phyloP scores from a whole-genome alignment of 352 stramenopile species.

The Globisporangium heterothallicum region DNA sequence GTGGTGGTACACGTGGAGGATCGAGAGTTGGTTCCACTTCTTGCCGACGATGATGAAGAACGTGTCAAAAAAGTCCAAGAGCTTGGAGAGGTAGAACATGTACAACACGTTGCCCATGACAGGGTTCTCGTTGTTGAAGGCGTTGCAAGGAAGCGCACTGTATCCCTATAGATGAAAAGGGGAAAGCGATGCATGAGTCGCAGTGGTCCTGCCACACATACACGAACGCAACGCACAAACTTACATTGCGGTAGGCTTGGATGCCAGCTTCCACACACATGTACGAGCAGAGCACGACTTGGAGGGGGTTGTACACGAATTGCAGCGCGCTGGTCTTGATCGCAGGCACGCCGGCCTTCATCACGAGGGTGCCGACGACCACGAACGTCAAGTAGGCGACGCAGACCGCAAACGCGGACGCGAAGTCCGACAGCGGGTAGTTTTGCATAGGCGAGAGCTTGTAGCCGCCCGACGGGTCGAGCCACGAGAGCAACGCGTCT shows the following conservation, averaged over 20 bases:
- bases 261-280: constrained; percentile 94
- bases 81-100: constrained; percentile 98
- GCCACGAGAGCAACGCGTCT: constrained; percentile 41
- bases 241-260: constrained; percentile 87
- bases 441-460: constrained; percentile 39
- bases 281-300: constrained; percentile 95
- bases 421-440: constrained; percentile 48
- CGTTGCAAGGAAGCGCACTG: constrained; percentile 90
- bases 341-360: constrained; percentile 65
- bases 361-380: constrained; percentile 63
- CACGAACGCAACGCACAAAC: constrained; percentile 5
- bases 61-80: constrained; percentile 91
- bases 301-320: constrained; percentile 96
- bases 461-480: constrained; percentile 35
- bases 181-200: neutral
- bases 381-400: constrained; percentile 64
- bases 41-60: constrained; percentile 98
- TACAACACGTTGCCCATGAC: constrained; percentile 95
- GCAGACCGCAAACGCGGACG: constrained; percentile 48
- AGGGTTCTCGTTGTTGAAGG: constrained; percentile 84
- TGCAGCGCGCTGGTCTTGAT: constrained; percentile 84
- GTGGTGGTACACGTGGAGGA: constrained; percentile 98
- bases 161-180: constrained; percentile 51
- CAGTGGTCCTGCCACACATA: neutral
- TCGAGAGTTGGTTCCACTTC: constrained; percentile 96